These are phyloP conservation scores for Akanthomyces dipterigenus DNA, from an alignment of 2,329 filamentous ascomycete species.

Conservation along the genomic window DNA sequence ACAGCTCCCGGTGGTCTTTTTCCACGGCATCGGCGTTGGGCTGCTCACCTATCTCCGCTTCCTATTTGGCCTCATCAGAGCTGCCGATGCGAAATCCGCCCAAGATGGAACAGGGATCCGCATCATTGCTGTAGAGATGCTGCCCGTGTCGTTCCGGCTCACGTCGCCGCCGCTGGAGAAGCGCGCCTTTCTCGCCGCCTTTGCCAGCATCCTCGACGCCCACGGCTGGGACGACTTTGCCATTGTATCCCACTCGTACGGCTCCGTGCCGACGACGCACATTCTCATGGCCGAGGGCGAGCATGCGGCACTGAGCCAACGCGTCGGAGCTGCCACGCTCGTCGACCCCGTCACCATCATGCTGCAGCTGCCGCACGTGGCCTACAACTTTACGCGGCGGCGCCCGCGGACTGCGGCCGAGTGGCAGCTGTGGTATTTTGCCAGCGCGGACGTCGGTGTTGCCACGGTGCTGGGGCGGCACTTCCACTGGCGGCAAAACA, in stretches of 20 bases:
- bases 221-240: conserved; percentile 54
- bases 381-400: conserved; percentile 62
- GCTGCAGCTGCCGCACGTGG: conserved; percentile 62
- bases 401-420: conserved; percentile 54
- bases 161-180: conserved; percentile 45
- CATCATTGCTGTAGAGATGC: conserved; percentile 58
- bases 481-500: conserved; percentile 68
- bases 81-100: conserved; percentile 14
- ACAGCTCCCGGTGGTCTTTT: conserved; percentile 55
- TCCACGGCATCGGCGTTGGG: conserved; percentile 66
- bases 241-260: conserved; percentile 57
- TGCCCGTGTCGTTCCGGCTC: conserved; percentile 58
- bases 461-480: conserved; percentile 56
- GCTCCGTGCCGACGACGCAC: conserved; percentile 56
- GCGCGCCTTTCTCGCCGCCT: conserved; percentile 47
- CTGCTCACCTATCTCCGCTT: conserved; percentile 56
- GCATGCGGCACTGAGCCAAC: conserved; percentile 34
- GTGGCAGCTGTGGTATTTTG: conserved; percentile 65
- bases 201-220: conserved; percentile 48
- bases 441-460: conserved; percentile 59
- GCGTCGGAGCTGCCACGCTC: conserved; percentile 42
- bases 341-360: conserved; percentile 60
- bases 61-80: conserved; percentile 42
- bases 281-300: conserved; percentile 40
- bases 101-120: conserved; percentile 41